Evolutionary conservation across 176 grass and related monocot species (phyloP).

Genomic region (Aegilops umbellulata): DNA sequence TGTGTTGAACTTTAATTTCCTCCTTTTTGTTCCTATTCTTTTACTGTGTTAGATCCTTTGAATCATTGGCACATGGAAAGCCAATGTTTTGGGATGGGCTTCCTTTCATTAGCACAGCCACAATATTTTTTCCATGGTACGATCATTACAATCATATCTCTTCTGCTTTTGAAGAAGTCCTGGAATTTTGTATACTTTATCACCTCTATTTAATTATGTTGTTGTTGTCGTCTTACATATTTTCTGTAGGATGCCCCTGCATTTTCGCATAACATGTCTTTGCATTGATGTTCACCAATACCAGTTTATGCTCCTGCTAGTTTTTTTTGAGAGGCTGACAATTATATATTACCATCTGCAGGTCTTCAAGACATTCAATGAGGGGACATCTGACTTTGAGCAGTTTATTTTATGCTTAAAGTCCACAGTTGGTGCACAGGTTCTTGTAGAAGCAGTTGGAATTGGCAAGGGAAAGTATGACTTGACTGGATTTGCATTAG

Average conservation of each 20-base stretch:
- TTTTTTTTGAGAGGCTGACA: conserved; percentile 31
- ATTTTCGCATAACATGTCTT: conserved; percentile 15
- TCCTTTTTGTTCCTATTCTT: background rate
- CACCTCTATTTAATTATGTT: background rate
- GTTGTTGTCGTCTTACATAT: background rate
- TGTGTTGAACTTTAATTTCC: conserved; percentile 29
- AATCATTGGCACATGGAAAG: conserved; percentile 1
- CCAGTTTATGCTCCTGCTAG: conserved; percentile 24
- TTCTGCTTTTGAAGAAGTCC: background rate
- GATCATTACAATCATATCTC: background rate
- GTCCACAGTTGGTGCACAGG: conserved; percentile 58
- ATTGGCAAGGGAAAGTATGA: conserved; percentile 90
- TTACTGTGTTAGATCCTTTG: background rate
- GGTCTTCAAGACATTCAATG: conserved; percentile 78
- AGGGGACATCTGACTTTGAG: conserved; percentile 67
- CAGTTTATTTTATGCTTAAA: conserved; percentile 76
- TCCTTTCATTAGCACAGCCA: background rate
- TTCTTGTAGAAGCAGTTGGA: conserved; percentile 68
- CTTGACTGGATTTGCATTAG: conserved; percentile 76
- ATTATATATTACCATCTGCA: conserved; percentile 39
- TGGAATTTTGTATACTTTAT: conserved; percentile 18
- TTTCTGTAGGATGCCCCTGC: conserved; percentile 11
- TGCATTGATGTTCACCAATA: conserved; percentile 18
- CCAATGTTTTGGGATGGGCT: background rate
- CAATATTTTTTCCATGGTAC: background rate